A percentile compares a stretch with the other conserved stretches of the same genome.
These are phyloP conservation scores for Dactylellina sp. DNA, from an alignment of 2,329 filamentous ascomycete genomes.

Conservation along the genomic window DNA sequence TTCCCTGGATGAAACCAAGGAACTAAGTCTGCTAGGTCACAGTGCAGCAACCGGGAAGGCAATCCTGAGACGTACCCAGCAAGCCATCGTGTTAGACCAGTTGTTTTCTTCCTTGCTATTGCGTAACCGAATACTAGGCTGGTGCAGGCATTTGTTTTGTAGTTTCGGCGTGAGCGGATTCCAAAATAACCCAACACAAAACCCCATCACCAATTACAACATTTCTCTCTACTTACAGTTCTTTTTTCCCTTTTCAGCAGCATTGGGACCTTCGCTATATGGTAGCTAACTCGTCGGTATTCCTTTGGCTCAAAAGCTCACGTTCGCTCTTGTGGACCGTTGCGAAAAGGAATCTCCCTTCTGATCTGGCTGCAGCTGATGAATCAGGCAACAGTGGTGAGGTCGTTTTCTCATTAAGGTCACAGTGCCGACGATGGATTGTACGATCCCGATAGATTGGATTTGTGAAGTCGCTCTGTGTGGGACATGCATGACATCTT, in stretches of 20 bases:
- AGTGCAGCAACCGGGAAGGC: conserved; percentile 7
- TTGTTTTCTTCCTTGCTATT: background rate
- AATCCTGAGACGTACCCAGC: too few species aligned
- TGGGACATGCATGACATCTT: background rate
- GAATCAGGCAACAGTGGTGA: conserved; percentile 27
- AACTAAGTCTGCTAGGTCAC: background rate
- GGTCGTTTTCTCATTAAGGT: background rate
- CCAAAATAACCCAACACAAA: conserved; percentile 31
- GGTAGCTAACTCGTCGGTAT: background rate
- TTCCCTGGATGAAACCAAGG: background rate
- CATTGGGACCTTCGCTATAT: conserved; percentile 19
- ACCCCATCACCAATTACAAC: conserved; percentile 21
- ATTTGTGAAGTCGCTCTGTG: background rate
- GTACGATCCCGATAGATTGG: background rate
- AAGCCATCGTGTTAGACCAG: too few species aligned
- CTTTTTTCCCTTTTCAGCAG: conserved; percentile 1
- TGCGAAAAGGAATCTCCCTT: conserved; percentile 7
- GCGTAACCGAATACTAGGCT: background rate
- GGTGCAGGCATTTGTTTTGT: conserved; percentile 22
- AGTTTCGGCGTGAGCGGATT: conserved; percentile 41
- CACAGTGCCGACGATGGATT: background rate
- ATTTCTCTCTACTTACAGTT: background rate
- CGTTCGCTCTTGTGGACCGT: conserved; percentile 33
- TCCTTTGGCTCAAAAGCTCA: background rate
- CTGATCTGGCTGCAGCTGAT: conserved; percentile 5